Conservation (phyloP, 2,329 filamentous ascomycete species). For the Fusarium burgessii region DNA sequence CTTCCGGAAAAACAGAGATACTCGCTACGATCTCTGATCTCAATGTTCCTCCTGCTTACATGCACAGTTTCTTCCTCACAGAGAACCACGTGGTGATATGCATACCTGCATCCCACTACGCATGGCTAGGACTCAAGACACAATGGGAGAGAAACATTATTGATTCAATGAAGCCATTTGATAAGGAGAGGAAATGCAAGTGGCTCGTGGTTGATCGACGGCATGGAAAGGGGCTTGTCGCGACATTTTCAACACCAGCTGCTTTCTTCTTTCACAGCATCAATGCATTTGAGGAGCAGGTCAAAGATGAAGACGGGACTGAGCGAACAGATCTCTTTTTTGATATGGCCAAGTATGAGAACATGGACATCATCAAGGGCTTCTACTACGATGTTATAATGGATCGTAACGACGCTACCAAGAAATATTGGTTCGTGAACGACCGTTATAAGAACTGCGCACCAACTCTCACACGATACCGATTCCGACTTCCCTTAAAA, state of each 20-base stretch:
- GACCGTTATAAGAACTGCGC: slow-evolving; percentile 53
- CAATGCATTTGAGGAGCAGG: slow-evolving; percentile 77
- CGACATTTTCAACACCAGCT: slow-evolving; percentile 73
- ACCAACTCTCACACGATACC: slow-evolving; percentile 58
- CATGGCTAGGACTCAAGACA: slow-evolving; percentile 68
- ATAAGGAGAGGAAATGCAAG: slow-evolving; percentile 64
- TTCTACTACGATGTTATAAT: slow-evolving; percentile 79
- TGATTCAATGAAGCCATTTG: slow-evolving; percentile 74
- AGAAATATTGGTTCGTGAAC: slow-evolving; percentile 58
- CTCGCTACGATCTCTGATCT: slow-evolving; percentile 72
- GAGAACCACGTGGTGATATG: slow-evolving; percentile 78
- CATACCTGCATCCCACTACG: slow-evolving; percentile 74
- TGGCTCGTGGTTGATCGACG: slow-evolving; percentile 83
- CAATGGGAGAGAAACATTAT: slow-evolving; percentile 75
- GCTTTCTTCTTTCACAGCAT: slow-evolving; percentile 85
- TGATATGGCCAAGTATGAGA: slow-evolving; percentile 74
- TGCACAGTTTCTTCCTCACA: slow-evolving; percentile 86
- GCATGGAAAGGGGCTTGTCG: slow-evolving; percentile 72
- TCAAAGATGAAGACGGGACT: slow-evolving; percentile 51
- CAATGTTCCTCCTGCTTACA: slow-evolving; percentile 71
- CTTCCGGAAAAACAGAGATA: slow-evolving; percentile 75
- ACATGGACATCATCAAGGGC: slow-evolving; percentile 71
- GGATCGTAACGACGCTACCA: slow-evolving; percentile 61
- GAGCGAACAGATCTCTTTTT: slow-evolving; percentile 65
- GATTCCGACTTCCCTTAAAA: slow-evolving; percentile 52